Evolutionary conservation across 2,329 filamentous ascomycete genomes (phyloP).

Genomic region (Aspergillus tamarii): DNA sequence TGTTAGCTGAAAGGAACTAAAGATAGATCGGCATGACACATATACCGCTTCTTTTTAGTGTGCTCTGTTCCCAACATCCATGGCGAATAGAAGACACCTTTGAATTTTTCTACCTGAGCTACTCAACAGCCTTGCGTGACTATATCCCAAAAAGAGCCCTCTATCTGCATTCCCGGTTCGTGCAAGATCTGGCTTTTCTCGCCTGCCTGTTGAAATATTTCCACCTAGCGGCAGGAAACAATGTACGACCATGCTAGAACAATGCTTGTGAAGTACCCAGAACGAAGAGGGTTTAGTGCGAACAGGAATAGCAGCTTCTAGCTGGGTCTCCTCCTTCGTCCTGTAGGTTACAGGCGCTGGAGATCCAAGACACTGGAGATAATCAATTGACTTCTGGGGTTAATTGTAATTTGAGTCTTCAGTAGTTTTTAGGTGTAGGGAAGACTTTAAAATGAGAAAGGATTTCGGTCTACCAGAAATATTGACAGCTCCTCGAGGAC

Average conservation of each 20-base stretch:
- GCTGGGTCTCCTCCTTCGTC: neutral
- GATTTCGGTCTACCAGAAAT: neutral
- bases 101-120: neutral
- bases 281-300: neutral
- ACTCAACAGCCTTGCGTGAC: constrained; percentile 2
- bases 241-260: constrained; percentile 26
- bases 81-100: neutral
- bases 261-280: constrained; percentile 16
- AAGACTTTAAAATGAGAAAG: neutral
- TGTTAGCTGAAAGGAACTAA: neutral
- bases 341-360: constrained; percentile 4
- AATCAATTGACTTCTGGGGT: constrained; percentile 7
- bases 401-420: constrained; percentile 3
- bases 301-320: neutral
- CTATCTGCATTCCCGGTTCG: neutral
- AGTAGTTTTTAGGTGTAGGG: constrained; percentile 3
- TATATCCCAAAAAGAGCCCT: constrained; percentile 11
- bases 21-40: neutral
- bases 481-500: neutral
- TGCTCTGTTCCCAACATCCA: constrained; percentile 10
- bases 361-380: constrained; percentile 6
- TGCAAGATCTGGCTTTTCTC: constrained; percentile 18
- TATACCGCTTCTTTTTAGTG: neutral
- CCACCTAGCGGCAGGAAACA: constrained; percentile 26
- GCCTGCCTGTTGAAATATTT: constrained; percentile 22